Percentiles rank a stretch among this genome's conserved stretches.
Conservation (phyloP, 2,329 filamentous ascomycete genomes). For the Fusarium continuum region DNA sequence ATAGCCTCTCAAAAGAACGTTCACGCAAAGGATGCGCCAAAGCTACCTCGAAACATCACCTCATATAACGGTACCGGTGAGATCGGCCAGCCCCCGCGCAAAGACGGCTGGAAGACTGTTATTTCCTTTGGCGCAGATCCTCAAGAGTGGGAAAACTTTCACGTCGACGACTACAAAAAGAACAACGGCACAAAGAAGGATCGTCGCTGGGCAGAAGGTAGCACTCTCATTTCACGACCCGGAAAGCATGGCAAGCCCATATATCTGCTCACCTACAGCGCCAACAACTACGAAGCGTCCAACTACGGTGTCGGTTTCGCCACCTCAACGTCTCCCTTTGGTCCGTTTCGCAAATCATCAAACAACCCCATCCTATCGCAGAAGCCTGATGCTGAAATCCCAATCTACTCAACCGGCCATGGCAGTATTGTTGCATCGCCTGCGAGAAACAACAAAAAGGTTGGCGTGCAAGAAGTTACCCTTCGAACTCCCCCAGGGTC, state of each 20-base stretch:
- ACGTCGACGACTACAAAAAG: slow-evolving; percentile 47
- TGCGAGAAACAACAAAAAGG: slow-evolving; percentile 22
- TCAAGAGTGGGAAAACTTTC: slow-evolving; percentile 50
- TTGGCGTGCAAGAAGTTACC: slow-evolving; percentile 48
- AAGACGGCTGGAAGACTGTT: slow-evolving; percentile 50
- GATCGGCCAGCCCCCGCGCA: slow-evolving; percentile 47
- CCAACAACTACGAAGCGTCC: slow-evolving; percentile 51
- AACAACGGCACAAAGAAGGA: slow-evolving; percentile 50
- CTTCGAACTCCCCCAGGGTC: slow-evolving; percentile 41
- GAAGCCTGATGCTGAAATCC: slow-evolving; percentile 39
- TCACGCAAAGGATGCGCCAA: slow-evolving; percentile 41
- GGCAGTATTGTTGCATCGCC: slow-evolving; percentile 49
- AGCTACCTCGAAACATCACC: slow-evolving; percentile 44
- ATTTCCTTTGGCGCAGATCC: slow-evolving; percentile 49
- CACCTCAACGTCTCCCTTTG: slow-evolving; percentile 45
- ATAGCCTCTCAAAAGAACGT: slow-evolving; percentile 42
- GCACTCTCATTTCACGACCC: slow-evolving; percentile 43
- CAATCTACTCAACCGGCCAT: slow-evolving; percentile 49
- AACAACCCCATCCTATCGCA: slow-evolving; percentile 48
- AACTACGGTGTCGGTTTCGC: slow-evolving; percentile 51
- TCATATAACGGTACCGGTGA: slow-evolving; percentile 50
- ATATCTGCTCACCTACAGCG: slow-evolving; percentile 42
- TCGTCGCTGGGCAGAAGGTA: slow-evolving; percentile 50
- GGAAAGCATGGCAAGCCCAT: slow-evolving; percentile 38
- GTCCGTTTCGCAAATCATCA: slow-evolving; percentile 47